A percentile compares a stretch with the other conserved stretches of the same genome.
phyloP scores from a whole-genome alignment of 139 green algal species.

The Chlamydomonas sp. region DNA sequence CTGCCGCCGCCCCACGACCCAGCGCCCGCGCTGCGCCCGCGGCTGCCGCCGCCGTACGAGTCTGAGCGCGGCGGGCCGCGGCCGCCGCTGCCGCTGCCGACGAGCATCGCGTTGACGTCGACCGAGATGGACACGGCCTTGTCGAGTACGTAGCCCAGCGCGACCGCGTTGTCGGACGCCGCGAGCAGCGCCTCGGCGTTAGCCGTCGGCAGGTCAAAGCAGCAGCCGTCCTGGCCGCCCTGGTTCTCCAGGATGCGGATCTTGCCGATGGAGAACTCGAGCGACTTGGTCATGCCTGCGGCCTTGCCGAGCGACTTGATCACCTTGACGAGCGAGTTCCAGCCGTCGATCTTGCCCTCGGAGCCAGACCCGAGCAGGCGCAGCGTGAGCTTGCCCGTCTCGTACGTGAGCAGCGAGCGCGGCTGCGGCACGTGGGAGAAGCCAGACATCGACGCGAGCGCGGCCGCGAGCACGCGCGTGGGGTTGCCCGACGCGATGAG shows the following conservation, averaged over 20 bases:
- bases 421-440: constrained; percentile 60
- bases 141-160: constrained; percentile 26
- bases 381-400: constrained; percentile 45
- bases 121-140: constrained; percentile 29
- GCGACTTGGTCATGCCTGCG: neutral
- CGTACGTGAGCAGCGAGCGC: constrained; percentile 62
- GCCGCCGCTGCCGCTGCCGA: constrained; percentile 15
- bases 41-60: constrained; percentile 6
- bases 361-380: neutral
- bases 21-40: constrained; percentile 4
- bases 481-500: constrained; percentile 59
- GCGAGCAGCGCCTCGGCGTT: constrained; percentile 6
- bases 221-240: constrained; percentile 40
- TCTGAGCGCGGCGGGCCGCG: neutral
- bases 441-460: constrained; percentile 81
- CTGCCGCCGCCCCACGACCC: constrained; percentile 8
- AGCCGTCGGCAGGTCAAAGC: constrained; percentile 74
- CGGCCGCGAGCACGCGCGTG: constrained; percentile 55
- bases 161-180: neutral
- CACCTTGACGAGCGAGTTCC: constrained; percentile 8
- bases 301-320: constrained; percentile 11
- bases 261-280: constrained; percentile 18
- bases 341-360: constrained; percentile 7
- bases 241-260: constrained; percentile 15
- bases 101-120: constrained; percentile 29